A percentile compares a stretch with the other conserved stretches of the same genome.
These are phyloP conservation scores for Nicotiana otophora DNA, from an alignment of 257 asterid genomes.

Conservation along the genomic window DNA sequence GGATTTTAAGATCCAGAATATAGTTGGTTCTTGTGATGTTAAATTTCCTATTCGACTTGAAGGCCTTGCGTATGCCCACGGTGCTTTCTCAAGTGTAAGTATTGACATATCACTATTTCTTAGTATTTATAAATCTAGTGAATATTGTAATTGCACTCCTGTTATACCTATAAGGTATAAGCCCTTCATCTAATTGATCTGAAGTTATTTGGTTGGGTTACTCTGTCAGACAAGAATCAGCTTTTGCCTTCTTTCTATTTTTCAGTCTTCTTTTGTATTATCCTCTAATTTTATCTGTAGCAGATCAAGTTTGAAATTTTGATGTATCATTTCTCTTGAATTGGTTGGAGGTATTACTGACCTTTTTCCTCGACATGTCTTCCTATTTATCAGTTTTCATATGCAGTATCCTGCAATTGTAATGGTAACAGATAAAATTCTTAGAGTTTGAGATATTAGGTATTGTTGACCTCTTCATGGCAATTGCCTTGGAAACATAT, in stretches of 20 bases:
- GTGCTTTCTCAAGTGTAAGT: constrained; percentile 77
- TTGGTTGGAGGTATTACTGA: background rate
- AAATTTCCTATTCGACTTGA: constrained; percentile 70
- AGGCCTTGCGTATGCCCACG: constrained; percentile 74
- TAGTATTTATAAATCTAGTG: background rate
- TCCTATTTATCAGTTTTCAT: background rate
- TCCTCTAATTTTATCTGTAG: background rate
- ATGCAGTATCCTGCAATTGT: background rate
- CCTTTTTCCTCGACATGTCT: background rate
- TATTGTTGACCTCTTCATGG: background rate
- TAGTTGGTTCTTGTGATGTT: constrained; percentile 76
- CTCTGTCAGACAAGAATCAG: background rate
- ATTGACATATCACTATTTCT: background rate
- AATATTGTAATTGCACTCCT: background rate
- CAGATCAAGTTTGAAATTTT: background rate
- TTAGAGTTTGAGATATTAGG: background rate
- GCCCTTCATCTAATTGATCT: background rate
- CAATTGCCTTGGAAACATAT: background rate
- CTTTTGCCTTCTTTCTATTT: constrained; percentile 1
- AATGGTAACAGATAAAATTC: background rate
- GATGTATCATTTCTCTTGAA: background rate
- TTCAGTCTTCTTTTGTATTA: background rate
- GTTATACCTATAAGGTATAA: background rate
- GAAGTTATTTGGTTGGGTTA: background rate
- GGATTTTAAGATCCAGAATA: constrained; percentile 82